A percentile compares a stretch with the other conserved stretches of the same genome.
These are phyloP conservation scores for Vanilla planifolia DNA, from an alignment of 106 monocot genomes.

Conservation along the genomic window DNA sequence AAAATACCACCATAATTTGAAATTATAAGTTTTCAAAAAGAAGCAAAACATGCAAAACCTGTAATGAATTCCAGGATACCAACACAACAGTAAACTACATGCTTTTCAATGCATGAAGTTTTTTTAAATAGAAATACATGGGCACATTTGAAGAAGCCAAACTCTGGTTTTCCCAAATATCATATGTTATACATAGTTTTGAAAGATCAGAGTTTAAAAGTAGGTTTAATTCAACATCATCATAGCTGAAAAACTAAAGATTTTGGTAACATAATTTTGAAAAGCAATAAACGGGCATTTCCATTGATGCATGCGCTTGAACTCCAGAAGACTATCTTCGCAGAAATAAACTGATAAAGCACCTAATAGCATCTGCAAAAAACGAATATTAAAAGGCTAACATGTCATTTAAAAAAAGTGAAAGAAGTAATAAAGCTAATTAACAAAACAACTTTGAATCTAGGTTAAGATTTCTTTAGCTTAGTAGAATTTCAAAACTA, in stretches of 20 bases:
- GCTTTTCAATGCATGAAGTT: constrained; percentile 4
- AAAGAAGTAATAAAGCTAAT: background rate
- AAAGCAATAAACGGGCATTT: constrained; percentile 4
- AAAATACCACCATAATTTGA: no score
- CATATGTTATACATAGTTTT: background rate
- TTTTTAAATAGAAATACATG: background rate
- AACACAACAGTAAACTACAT: background rate
- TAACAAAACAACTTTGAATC: background rate
- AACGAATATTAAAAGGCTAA: background rate
- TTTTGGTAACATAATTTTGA: background rate
- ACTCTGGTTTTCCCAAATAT: no score
- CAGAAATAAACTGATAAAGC: background rate
- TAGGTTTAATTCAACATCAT: background rate
- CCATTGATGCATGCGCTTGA: background rate
- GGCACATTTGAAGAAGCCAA: background rate
- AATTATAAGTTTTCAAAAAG: no score
- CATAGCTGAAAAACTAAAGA: background rate
- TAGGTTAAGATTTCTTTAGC: background rate
- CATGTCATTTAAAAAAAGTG: background rate
- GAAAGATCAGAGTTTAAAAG: background rate
- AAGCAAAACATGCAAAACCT: no score
- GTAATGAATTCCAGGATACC: background rate
- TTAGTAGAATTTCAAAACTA: background rate
- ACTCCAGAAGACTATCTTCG: constrained; percentile 5
- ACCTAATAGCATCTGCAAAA: constrained; percentile 1